Conservation (phyloP, 2,329 filamentous ascomycete genomes). For the Paecilomyces sp. region DNA sequence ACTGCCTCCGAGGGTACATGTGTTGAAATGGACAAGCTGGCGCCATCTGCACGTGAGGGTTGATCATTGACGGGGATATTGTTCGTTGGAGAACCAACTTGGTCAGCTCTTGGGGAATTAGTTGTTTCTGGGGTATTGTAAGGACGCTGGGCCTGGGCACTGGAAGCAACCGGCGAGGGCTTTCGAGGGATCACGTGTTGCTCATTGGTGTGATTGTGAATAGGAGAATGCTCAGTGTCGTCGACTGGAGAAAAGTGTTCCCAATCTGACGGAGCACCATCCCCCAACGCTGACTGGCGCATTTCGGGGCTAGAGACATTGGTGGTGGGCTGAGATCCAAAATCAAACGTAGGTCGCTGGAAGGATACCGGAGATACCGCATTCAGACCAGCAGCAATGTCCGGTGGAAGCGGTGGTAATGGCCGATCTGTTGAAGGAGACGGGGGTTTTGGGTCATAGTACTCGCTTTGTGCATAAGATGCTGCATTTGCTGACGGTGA, state of each 20-base stretch:
- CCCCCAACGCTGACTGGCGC: slow-evolving; percentile 32
- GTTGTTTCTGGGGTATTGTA: slow-evolving; percentile 1
- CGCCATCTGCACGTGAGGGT: slow-evolving; percentile 34
- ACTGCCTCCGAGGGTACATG: not conserved
- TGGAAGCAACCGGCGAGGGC: not conserved
- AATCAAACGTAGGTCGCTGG: not conserved
- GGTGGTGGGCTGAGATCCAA: slow-evolving; percentile 9
- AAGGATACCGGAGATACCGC: slow-evolving; percentile 14
- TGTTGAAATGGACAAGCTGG: slow-evolving; percentile 21
- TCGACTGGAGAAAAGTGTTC: slow-evolving; percentile 36
- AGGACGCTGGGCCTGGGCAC: not conserved
- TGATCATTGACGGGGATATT: slow-evolving; percentile 17
- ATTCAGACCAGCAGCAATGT: slow-evolving; percentile 5
- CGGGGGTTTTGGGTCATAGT: slow-evolving; percentile 6
- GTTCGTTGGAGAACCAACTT: slow-evolving; percentile 18
- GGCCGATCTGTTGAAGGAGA: slow-evolving; percentile 7
- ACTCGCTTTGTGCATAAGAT: not conserved
- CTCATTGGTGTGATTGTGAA: not conserved
- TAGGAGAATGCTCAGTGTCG: slow-evolving; percentile 15
- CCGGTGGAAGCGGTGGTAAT: slow-evolving; percentile 6
- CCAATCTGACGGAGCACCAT: slow-evolving; percentile 41
- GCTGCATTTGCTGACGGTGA: not conserved
- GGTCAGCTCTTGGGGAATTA: slow-evolving; percentile 16
- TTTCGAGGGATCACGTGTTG: not conserved
- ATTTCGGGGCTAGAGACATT: slow-evolving; percentile 5